phyloP scores from a whole-genome alignment of 2,329 filamentous ascomycete species.

The Colletotrichum shisoi region DNA sequence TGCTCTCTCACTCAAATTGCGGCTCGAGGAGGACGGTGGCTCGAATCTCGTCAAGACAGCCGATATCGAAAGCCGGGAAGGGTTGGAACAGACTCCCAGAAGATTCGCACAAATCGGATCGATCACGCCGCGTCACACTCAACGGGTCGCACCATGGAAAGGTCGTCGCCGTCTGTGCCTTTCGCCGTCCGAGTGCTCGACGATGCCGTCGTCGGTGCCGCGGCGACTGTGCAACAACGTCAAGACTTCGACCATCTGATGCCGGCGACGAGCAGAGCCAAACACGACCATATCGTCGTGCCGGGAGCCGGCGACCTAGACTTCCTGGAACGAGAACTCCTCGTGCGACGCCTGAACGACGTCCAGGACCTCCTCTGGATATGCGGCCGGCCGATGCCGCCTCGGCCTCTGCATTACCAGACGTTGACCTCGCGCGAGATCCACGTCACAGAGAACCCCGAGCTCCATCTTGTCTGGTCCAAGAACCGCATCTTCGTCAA shows the following conservation, averaged over 20 bases:
- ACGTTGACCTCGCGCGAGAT: conserved; percentile 44
- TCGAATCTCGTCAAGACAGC: conserved; percentile 6
- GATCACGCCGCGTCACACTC: neutral
- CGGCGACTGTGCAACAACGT: conserved; percentile 3
- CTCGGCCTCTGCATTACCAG: conserved; percentile 44
- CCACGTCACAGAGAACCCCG: conserved; percentile 49
- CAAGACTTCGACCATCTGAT: conserved; percentile 41
- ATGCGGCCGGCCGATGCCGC: conserved; percentile 43
- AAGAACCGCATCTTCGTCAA: conserved; percentile 51
- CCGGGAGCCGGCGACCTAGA: conserved; percentile 37
- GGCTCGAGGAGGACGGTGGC: conserved; percentile 16
- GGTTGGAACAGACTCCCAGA: conserved; percentile 7
- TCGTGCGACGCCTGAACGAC: conserved; percentile 45
- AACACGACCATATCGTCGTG: conserved; percentile 44
- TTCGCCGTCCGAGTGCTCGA: conserved; percentile 36
- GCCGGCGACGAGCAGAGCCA: conserved; percentile 46
- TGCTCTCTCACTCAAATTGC: neutral
- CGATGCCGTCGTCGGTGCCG: conserved; percentile 13
- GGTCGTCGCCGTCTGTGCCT: conserved; percentile 22
- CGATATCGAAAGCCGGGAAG: conserved; percentile 3
- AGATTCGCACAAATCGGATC: neutral
- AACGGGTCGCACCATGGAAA: conserved; percentile 29
- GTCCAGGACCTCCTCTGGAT: conserved; percentile 43
- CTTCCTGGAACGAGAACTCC: conserved; percentile 46
- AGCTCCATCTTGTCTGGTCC: conserved; percentile 53